Evolutionary conservation across 139 green algal genomes (phyloP), one percentile per base, ranked within the genome.

Genomic region (Microglena sp.): DNA sequence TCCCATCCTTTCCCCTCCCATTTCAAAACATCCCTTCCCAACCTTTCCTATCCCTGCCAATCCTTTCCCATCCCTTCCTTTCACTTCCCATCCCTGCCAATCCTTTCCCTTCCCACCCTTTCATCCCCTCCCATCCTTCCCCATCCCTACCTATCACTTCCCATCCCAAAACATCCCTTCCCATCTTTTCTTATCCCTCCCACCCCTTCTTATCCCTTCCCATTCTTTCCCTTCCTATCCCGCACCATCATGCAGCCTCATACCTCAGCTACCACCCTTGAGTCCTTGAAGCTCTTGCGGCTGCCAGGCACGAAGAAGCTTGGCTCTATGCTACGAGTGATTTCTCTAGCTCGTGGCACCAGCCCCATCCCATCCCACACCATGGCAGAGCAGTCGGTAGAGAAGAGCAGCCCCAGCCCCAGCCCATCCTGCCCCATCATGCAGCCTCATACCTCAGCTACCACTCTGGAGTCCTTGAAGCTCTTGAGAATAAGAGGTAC

Each of bases 91-190:
- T n/a, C n/a, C n/a, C n/a, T n/a, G n/a, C n/a, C n/a, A n/a, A n/a
- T n/a, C n/a, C n/a, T n/a, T n/a, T n/a, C n/a, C n/a, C n/a, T n/a
- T n/a, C n/a, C n/a, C n/a, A n/a, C n/a, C n/a, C n/a, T n/a, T n/a
- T n/a, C n/a, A n/a, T n/a, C n/a, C n/a, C n/a, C n/a, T n/a, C n/a
- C n/a, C n/a, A 82, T 66, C 7, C 96, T 66, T 2, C 89, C 89
- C 66, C 97, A 97, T 22, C 87, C 89, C 0, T 95, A 74, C 2
- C 50, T 74, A 35, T 94, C 87, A 87, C 88, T 95, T 64, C 93
- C 79, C 27, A 96, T n/a, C 50, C 11, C 26, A 59, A 6, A n/a
- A 6, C 50, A 59, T 59, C 11, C 18, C 40, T n/a, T 50, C 11
- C 11, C 40, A 50, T 18, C 40, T 50, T 11, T 50, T n/a, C 40